A percentile compares a stretch with the other conserved stretches of the same genome.
Conservation (phyloP, 345 rosid genomes). For the Lumnitzera racemosa region DNA sequence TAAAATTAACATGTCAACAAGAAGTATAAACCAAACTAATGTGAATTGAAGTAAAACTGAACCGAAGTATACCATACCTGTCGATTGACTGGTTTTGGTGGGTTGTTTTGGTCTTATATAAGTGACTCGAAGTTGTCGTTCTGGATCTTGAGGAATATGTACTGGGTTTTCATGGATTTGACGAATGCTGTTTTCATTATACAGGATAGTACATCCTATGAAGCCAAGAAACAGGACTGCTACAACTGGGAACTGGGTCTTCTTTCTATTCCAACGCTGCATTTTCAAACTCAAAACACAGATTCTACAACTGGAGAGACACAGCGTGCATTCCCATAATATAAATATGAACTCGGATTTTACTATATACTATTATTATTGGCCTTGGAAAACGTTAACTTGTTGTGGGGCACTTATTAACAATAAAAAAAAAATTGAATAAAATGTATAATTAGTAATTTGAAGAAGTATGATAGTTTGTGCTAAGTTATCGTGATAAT, state of each 20-base stretch:
- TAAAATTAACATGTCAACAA: not conserved
- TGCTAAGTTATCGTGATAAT: too few relatives aligned
- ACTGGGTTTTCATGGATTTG: constrained; percentile 35
- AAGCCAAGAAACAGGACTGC: constrained; percentile 35
- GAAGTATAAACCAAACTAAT: not conserved
- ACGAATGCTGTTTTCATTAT: constrained; percentile 51
- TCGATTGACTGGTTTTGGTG: constrained; percentile 7
- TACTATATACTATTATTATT: too few relatives aligned
- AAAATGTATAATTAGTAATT: too few relatives aligned
- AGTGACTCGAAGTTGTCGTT: constrained; percentile 16
- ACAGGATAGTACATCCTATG: constrained; percentile 40
- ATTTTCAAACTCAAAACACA: constrained; percentile 18
- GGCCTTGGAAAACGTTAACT: too few relatives aligned
- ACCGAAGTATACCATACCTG: constrained; percentile 28
- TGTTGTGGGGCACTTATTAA: too few relatives aligned
- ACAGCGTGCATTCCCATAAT: too few relatives aligned
- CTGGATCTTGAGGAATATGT: constrained; percentile 12
- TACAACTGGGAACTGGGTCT: constrained; percentile 49
- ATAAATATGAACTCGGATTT: too few relatives aligned
- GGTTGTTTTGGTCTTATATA: constrained; percentile 56
- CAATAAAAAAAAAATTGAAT: too few relatives aligned
- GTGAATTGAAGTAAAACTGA: constrained; percentile 1
- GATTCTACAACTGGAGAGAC: too few relatives aligned
- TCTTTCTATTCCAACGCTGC: constrained; percentile 73
- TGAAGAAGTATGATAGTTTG: too few relatives aligned